These are phyloP conservation scores for Backusella macrospora DNA, from an alignment of 192 early-diverging fungal genomes.

Conservation along the genomic window DNA sequence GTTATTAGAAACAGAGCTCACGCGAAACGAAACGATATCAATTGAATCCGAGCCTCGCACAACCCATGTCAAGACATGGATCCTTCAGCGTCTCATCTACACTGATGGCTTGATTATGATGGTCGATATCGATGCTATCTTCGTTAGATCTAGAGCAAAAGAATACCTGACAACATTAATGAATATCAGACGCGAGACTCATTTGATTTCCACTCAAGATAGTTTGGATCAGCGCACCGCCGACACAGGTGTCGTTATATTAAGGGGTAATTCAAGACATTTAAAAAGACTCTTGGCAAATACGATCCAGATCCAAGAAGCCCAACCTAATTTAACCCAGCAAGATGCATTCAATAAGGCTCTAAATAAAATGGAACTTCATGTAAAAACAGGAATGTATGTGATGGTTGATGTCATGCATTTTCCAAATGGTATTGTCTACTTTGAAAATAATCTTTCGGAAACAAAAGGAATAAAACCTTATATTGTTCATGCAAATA, in stretches of 20 bases:
- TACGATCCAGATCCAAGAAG: slow-evolving; percentile 30
- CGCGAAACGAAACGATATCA: not conserved
- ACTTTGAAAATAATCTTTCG: slow-evolving; percentile 28
- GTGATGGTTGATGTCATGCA: slow-evolving; percentile 33
- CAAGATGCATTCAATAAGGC: slow-evolving; percentile 39
- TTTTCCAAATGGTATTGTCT: slow-evolving; percentile 36
- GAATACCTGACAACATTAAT: slow-evolving; percentile 26
- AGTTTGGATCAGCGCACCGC: slow-evolving; percentile 27
- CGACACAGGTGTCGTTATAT: slow-evolving; percentile 35
- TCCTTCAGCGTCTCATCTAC: slow-evolving; percentile 37
- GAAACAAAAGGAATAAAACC: slow-evolving; percentile 27
- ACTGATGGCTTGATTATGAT: slow-evolving; percentile 28
- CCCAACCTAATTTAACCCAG: slow-evolving; percentile 19
- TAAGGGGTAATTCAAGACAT: slow-evolving; percentile 17
- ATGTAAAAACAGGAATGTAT: slow-evolving; percentile 24
- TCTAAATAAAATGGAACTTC: slow-evolving; percentile 26
- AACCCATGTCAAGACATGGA: slow-evolving; percentile 36
- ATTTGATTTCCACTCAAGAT: slow-evolving; percentile 33
- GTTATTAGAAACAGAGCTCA: slow-evolving; percentile 23
- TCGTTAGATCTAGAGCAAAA: slow-evolving; percentile 24
- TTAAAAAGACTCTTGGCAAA: slow-evolving; percentile 30
- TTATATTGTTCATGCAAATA: slow-evolving; percentile 42
- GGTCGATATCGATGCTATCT: slow-evolving; percentile 36
- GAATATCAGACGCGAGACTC: slow-evolving; percentile 28
- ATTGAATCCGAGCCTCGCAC: not conserved